phyloP scores from a whole-genome alignment of 805 yeast species.

The Lachancea sp. region DNA sequence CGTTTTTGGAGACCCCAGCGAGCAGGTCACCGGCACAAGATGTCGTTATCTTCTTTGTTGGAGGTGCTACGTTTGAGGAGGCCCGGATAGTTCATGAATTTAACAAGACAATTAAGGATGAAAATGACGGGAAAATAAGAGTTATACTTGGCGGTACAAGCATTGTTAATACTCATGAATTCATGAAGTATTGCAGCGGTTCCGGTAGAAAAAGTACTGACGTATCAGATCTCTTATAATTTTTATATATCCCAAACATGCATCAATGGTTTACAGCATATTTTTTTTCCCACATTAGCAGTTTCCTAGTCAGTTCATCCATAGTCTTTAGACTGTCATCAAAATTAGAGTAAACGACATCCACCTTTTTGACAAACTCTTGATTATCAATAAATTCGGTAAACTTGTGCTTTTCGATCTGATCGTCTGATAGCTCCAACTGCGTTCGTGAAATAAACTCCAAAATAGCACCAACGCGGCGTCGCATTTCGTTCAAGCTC shows the following conservation, averaged over 20 bases:
- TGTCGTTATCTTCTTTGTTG: constrained; percentile 65
- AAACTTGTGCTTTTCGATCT: constrained; percentile 47
- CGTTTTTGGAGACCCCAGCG: constrained; percentile 25
- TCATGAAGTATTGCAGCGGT: constrained; percentile 4
- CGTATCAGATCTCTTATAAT: constrained; percentile 6
- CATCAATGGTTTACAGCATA: constrained; percentile 31
- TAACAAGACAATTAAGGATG: constrained; percentile 39
- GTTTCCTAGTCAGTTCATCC: constrained; percentile 66
- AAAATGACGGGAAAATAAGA: constrained; percentile 43
- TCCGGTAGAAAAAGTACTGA: constrained; percentile 1
- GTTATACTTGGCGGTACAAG: constrained; percentile 77
- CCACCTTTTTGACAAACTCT: constrained; percentile 34
- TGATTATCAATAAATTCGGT: constrained; percentile 42
- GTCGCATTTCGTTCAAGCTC: constrained; percentile 74
- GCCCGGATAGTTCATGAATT: constrained; percentile 74
- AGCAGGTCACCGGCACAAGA: constrained; percentile 45
- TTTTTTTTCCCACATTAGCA: constrained; percentile 73
- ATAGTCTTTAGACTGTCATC: constrained; percentile 56
- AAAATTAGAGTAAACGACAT: constrained; percentile 42
- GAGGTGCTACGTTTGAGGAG: constrained; percentile 92
- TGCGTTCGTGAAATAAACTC: constrained; percentile 89
- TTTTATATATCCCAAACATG: neutral
- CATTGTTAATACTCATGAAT: constrained; percentile 42
- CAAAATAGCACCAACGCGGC: constrained; percentile 80
- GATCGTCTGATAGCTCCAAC: constrained; percentile 71